phyloP scores from a whole-genome alignment of 805 yeast species.

The Brettanomyces naardenensis region DNA sequence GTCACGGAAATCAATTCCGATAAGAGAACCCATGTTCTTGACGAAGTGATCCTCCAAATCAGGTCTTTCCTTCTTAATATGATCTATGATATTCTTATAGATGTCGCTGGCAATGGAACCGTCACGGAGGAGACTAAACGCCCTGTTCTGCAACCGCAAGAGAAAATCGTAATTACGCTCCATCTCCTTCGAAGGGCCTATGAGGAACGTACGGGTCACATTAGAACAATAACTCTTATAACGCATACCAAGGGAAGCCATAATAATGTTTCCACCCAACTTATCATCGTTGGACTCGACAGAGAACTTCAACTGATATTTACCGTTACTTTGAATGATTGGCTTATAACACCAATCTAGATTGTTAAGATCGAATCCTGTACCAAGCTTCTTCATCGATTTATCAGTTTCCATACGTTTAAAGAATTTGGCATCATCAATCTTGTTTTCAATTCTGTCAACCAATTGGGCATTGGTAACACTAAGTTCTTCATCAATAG shows the following conservation, averaged over 20 bases:
- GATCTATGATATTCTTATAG: slow-evolving; percentile 55
- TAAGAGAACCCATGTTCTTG: slow-evolving; percentile 79
- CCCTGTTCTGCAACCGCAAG: slow-evolving; percentile 57
- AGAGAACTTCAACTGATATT: slow-evolving; percentile 75
- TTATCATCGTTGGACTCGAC: slow-evolving; percentile 66
- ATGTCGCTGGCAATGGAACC: slow-evolving; percentile 64
- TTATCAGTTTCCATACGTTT: slow-evolving; percentile 39
- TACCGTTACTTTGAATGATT: slow-evolving; percentile 80
- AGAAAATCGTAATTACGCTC: slow-evolving; percentile 74
- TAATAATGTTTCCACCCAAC: slow-evolving; percentile 68
- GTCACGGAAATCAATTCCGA: slow-evolving; percentile 87
- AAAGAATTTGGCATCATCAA: slow-evolving; percentile 71
- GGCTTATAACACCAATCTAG: slow-evolving; percentile 95
- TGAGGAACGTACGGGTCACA: slow-evolving; percentile 78
- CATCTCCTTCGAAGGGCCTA: slow-evolving; percentile 79
- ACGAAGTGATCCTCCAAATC: slow-evolving; percentile 58
- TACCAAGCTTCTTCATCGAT: slow-evolving; percentile 44
- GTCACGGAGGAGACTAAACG: slow-evolving; percentile 52
- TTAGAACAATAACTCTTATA: slow-evolving; percentile 87
- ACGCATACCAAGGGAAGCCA: slow-evolving; percentile 78
- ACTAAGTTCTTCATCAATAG: slow-evolving; percentile 79
- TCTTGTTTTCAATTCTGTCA: slow-evolving; percentile 70
- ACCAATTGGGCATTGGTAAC: slow-evolving; percentile 66
- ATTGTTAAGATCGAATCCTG: slow-evolving; percentile 66
- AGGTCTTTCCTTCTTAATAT: slow-evolving; percentile 53